Percentiles rank a stretch among this genome's conserved stretches.
These are phyloP conservation scores for Solioccasus polychromus DNA, from an alignment of 768 basidiomycete genomes.

Conservation along the genomic window DNA sequence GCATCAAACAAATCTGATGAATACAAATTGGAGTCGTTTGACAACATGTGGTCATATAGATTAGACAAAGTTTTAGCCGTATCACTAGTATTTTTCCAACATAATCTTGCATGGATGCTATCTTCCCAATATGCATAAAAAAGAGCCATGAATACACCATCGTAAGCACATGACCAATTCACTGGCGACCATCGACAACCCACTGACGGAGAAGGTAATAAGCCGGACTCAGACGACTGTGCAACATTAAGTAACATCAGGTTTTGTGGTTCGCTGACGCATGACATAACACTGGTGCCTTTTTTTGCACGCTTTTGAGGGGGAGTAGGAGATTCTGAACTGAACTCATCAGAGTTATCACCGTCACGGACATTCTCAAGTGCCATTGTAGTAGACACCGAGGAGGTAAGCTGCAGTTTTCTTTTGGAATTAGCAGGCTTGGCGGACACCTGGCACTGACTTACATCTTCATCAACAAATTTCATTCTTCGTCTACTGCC, in stretches of 20 bases:
- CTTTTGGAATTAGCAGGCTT: neutral
- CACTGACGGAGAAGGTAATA: neutral
- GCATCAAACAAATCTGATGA: neutral
- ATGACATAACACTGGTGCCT: too few species aligned
- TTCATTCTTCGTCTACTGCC: neutral
- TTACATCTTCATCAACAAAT: neutral
- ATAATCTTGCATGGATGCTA: neutral
- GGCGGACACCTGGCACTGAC: too few species aligned
- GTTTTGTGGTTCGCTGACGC: too few species aligned
- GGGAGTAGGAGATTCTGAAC: too few species aligned
- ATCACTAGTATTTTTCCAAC: neutral
- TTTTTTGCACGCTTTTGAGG: too few species aligned
- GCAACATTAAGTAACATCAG: too few species aligned
- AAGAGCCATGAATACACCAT: constrained; percentile 6
- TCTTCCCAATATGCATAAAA: constrained; percentile 3
- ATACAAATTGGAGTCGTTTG: neutral
- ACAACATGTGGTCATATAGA: neutral
- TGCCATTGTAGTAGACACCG: too few species aligned
- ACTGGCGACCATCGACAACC: constrained; percentile 5
- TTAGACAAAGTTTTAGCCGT: neutral
- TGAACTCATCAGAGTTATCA: too few species aligned
- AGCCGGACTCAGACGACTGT: neutral
- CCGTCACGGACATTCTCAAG: too few species aligned
- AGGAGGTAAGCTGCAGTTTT: too few species aligned
- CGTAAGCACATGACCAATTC: constrained; percentile 12